Base-by-base conservation (phyloP, 495 filamentous ascomycete species). In the Penicillium canariense region DNA sequence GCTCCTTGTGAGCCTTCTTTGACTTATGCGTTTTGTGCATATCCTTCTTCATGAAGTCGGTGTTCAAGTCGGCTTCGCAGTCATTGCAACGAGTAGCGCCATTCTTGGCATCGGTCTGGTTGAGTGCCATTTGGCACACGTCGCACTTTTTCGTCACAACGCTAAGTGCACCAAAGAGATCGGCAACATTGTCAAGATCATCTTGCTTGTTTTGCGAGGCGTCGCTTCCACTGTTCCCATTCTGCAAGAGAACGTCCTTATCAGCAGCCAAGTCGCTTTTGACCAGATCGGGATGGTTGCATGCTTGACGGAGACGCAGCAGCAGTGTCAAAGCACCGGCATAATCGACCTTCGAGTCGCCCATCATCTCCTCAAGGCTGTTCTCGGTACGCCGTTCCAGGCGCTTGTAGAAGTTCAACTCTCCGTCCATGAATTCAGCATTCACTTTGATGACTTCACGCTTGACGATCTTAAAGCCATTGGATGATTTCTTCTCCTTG, bases 261-360 rank as follows among this genome's bases (percentile, higher is more conserved):
- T 98, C 93, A 56, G 89, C 90, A 23, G 85, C 87, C 42, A 96
- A 76, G 60, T 90, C 92, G 44, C 85, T 84, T 54, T 87, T 90
- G 47, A 96, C 84, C 49, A 98, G 75, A 47, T 90, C 82, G 0
- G 91, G 89, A 69, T 98, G 94, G 64, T 98, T 96, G 71, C 94
- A 98, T 31, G 90, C 87, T 69, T 97, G 93, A 47, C 93, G 82
- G 52, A 98, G 77, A 42, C 94, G 86, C 54, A 98, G 74, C 12
- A 98, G 80, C 55, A 98, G 71, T 11, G 96, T 89, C 60, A 98
- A 84, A 17, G 94, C 94, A 56, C 84, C 85, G 18, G 88, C 87
- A 71, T 92, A 92, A 65, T 87, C 88, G 22, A 87, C 67, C 60
- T 88, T 87, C 5, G 74, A 74, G 28, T 77, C 83, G 32, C 81